Percentiles rank a stretch among this genome's conserved stretches.
Evolutionary conservation across 306 rosid species (phyloP).

Genomic region (Cucurbita argyrosperma): DNA sequence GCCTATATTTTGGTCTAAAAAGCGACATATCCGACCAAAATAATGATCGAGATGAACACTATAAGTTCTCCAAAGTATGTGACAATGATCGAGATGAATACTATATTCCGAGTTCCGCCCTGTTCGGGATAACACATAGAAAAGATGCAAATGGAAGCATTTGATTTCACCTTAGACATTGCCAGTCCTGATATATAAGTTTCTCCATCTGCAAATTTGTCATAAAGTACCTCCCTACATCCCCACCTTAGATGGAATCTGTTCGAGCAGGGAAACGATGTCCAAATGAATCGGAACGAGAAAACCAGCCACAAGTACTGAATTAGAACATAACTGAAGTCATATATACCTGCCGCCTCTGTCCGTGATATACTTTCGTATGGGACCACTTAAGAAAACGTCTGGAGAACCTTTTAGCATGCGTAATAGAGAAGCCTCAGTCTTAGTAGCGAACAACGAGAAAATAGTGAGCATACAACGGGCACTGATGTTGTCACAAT

Average conservation of each 20-base stretch:
- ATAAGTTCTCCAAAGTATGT: neutral
- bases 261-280: slow-evolving; percentile 21
- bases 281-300: neutral
- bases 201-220: slow-evolving; percentile 56
- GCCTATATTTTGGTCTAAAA: neutral
- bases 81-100: neutral
- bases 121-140: neutral
- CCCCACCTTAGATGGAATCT: slow-evolving; percentile 99
- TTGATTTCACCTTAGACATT: slow-evolving; percentile 54
- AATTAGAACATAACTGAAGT: neutral
- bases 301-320: neutral
- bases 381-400: slow-evolving; percentile 84
- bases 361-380: slow-evolving; percentile 73
- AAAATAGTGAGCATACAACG: slow-evolving; percentile 99
- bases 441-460: slow-evolving; percentile 90
- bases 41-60: neutral
- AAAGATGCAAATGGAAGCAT: neutral
- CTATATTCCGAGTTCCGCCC: neutral
- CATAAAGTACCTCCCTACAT: slow-evolving; percentile 75
- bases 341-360: slow-evolving; percentile 77
- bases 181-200: slow-evolving; percentile 57
- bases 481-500: slow-evolving; percentile 95
- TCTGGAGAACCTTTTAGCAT: slow-evolving; percentile 99
- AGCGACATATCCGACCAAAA: neutral
- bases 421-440: slow-evolving; percentile 91